Conservation (phyloP, 1,284 basidiomycete genomes). For the Cryptococcus sp. region DNA sequence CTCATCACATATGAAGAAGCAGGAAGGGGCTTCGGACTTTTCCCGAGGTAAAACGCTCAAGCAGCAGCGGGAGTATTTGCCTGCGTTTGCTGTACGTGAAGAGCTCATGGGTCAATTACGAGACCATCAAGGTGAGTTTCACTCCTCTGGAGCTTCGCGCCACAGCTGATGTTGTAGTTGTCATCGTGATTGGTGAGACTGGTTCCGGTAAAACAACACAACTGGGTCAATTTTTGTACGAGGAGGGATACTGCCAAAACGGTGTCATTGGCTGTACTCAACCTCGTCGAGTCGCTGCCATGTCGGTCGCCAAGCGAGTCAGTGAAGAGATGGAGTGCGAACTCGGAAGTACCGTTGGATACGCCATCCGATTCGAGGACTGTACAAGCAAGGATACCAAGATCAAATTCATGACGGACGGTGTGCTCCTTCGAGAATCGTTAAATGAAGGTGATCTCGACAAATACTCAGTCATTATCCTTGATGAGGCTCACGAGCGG, state of each 20-base stretch:
- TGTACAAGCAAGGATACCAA: constrained; percentile 86
- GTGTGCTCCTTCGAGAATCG: constrained; percentile 90
- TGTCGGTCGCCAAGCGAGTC: constrained; percentile 98
- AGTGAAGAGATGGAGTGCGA: constrained; percentile 89
- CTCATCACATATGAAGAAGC: constrained; percentile 78
- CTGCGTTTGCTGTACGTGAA: constrained; percentile 95
- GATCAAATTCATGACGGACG: constrained; percentile 99
- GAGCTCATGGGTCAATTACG: constrained; percentile 83
- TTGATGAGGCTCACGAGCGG: constrained; percentile 96
- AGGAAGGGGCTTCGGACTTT: constrained; percentile 75
- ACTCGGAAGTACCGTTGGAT: constrained; percentile 83
- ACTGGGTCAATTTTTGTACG: constrained; percentile 92
- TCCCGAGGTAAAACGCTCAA: constrained; percentile 78
- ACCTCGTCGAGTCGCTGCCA: constrained; percentile 93
- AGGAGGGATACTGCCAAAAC: constrained; percentile 85
- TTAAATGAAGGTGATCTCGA: constrained; percentile 94
- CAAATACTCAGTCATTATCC: constrained; percentile 88
- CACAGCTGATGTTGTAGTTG: constrained; percentile 54
- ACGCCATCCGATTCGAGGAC: constrained; percentile 97
- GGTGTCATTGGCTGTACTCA: constrained; percentile 95
- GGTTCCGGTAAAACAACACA: constrained; percentile 92
- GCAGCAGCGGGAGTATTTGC: constrained; percentile 93
- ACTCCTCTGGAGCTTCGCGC: not conserved
- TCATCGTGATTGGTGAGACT: constrained; percentile 90
- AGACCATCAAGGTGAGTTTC: constrained; percentile 81